Evolutionary conservation across 2,329 filamentous ascomycete species (phyloP).

Genomic region (Alternaria arbusti): DNA sequence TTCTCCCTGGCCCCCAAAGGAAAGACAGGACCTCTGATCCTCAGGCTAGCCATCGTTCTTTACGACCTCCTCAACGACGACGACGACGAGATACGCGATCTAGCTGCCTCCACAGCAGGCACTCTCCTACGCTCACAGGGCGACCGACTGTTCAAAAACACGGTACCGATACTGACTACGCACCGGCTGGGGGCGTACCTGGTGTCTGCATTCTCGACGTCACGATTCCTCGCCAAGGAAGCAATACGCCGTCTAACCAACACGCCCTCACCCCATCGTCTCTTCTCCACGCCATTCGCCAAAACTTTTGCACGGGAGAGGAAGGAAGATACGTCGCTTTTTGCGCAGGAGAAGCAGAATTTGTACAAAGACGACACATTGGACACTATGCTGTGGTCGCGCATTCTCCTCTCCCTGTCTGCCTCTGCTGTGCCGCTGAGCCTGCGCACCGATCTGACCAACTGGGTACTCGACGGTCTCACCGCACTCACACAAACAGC

Average conservation of each 20-base stretch:
- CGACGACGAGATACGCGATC: slow-evolving; percentile 82
- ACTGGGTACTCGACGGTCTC: slow-evolving; percentile 63
- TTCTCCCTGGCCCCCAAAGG: slow-evolving; percentile 18
- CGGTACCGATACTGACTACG: slow-evolving; percentile 59
- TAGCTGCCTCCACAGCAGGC: slow-evolving; percentile 61
- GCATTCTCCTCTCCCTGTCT: slow-evolving; percentile 53
- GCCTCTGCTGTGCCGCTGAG: slow-evolving; percentile 12
- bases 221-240: slow-evolving; percentile 42
- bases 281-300: slow-evolving; percentile 17
- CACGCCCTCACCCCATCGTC: slow-evolving; percentile 6
- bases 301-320: slow-evolving; percentile 39
- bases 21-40: slow-evolving; percentile 19
- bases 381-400: slow-evolving; percentile 74
- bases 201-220: slow-evolving; percentile 41
- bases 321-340: slow-evolving; percentile 70
- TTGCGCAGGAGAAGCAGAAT: slow-evolving; percentile 90
- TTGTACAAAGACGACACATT: slow-evolving; percentile 85
- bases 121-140: slow-evolving; percentile 51
- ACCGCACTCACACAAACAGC: slow-evolving; percentile 48
- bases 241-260: slow-evolving; percentile 50
- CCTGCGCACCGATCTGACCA: slow-evolving; percentile 15
- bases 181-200: slow-evolving; percentile 48
- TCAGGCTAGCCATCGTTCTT: slow-evolving; percentile 54
- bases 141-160: slow-evolving; percentile 29
- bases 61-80: slow-evolving; percentile 71